Conservation (phyloP, 306 rosid genomes). For the Quercus berberidifolia region DNA sequence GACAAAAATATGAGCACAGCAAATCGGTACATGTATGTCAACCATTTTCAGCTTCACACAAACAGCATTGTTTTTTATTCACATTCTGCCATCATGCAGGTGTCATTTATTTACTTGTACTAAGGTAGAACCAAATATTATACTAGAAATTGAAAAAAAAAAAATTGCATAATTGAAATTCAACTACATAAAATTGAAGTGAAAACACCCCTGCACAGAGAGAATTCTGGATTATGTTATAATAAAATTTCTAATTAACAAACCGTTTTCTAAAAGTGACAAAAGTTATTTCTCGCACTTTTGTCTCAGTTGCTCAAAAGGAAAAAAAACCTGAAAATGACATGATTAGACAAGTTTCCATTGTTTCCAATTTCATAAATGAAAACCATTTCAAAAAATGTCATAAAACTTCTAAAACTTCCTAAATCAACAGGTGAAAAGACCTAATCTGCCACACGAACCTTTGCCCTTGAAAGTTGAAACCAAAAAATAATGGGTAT, state of each 20-base stretch:
- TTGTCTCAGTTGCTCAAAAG: not conserved
- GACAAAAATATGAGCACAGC: not conserved
- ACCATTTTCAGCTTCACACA: not conserved
- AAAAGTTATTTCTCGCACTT: not conserved
- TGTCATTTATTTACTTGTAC: not conserved
- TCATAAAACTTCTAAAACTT: not conserved
- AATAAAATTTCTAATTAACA: not conserved
- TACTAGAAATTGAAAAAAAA: not conserved
- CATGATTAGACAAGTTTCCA: not conserved
- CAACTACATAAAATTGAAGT: not conserved
- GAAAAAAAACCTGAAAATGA: not conserved
- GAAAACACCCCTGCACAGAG: not conserved
- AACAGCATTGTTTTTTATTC: not conserved
- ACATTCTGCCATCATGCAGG: not conserved
- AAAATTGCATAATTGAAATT: not conserved
- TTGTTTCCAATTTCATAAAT: not conserved
- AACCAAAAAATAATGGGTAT: slow-evolving; percentile 19
- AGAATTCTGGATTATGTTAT: not conserved
- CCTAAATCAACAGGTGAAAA: not conserved
- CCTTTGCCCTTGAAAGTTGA: not conserved
- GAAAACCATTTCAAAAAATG: not conserved
- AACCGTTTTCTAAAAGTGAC: not conserved
- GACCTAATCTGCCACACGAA: not conserved
- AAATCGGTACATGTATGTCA: not conserved
- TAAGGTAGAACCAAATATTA: not conserved